Evolutionary conservation across 345 rosid genomes (phyloP), one percentile per base, ranked within the genome.

Genomic region (Leavenworthia alabamica): DNA sequence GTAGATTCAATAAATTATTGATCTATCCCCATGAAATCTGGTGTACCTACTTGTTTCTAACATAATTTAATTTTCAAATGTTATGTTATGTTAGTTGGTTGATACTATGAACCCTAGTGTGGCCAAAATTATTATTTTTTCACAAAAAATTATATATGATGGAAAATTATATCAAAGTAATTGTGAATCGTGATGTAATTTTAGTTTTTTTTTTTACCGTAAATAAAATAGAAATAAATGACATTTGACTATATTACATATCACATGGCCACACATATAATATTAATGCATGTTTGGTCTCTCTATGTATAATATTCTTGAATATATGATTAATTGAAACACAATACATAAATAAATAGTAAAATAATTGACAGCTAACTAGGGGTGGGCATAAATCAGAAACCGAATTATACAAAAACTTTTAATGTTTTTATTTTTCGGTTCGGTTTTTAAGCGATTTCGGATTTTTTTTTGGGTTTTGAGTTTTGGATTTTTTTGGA

Each of bases 171-270:
- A 28, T 28, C 2, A 2, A 28, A 28, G n/a, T n/a, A n/a, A n/a
- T n/a, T n/a, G n/a, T n/a, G n/a, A n/a, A n/a, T n/a, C n/a, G n/a
- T n/a, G n/a, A n/a, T n/a, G n/a, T n/a, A n/a, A n/a, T n/a, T n/a
- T n/a, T n/a, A n/a, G n/a, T n/a, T n/a, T n/a, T n/a, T n/a, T n/a
- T n/a, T n/a, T n/a, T n/a, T n/a, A n/a, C n/a, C n/a, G n/a, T n/a
- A n/a, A 16, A 46, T 33, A 45, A 56, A 45, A 46, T 46, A 44
- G 13, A 27, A 16, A 12, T n/a, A 54, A 28, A 0, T 8, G 37
- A 56, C 68, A 41, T 41, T 64, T 64, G 68, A 64, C 60, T 52
- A 41, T 28, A 55, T 45, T 45, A 55, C 56, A 56, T 13, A 56
- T 22, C 54, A 56, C 56, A 66, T 66, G 71, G 47, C 8, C 19